Base-by-base conservation (phyloP, 1,139 yeast genomes). In the Arxiozyma bovina region DNA sequence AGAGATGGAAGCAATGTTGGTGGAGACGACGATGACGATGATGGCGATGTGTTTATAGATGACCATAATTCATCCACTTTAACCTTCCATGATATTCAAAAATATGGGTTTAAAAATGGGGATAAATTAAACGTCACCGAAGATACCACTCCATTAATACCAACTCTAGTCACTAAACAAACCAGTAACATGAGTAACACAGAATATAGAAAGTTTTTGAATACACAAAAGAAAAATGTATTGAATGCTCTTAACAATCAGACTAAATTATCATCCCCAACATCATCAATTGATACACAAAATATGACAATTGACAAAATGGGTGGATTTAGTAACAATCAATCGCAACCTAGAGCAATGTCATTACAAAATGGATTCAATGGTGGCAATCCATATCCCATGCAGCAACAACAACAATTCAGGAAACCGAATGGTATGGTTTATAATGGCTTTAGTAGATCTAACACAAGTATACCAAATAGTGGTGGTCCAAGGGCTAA, bases 121-220 rank as follows among this genome's bases (percentile, higher is more conserved):
- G 70, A 68, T 45, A 66, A 66, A 45, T 83, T 83, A 63, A 85
- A 85, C 1, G 70, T 76, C 45, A 70, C 72, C 9, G 65, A 71
- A 20, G 89, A 83, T 61, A 77, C 90, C 0, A 77, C 88, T 0
- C 91, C 93, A 4, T 81, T 84, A 59, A 85, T 86, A 46, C 94
- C 94, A 11, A 83, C 88, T 0, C 55, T 85, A 15, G 66, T 73
- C 22, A 65, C 74, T 0, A 70, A 62, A 25, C 63, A 60, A 18
- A 63, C 64, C 40, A 60, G 63, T 15, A 64, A 69, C 45, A 63
- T 72, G 63, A 76, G 72, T 58, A 83, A 80, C 61, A 73, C 80
- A 11, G 83, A 82, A 58, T 85, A 86, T 64, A 73, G 94, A 59
- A 85, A 84, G 61, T 84, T 79, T 60, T 77, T 82, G 78, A 82